A percentile compares a stretch with the other conserved stretches of the same genome.
phyloP scores from a whole-genome alignment of 192 early-diverging fungal species.

The Coemansia sp. region DNA sequence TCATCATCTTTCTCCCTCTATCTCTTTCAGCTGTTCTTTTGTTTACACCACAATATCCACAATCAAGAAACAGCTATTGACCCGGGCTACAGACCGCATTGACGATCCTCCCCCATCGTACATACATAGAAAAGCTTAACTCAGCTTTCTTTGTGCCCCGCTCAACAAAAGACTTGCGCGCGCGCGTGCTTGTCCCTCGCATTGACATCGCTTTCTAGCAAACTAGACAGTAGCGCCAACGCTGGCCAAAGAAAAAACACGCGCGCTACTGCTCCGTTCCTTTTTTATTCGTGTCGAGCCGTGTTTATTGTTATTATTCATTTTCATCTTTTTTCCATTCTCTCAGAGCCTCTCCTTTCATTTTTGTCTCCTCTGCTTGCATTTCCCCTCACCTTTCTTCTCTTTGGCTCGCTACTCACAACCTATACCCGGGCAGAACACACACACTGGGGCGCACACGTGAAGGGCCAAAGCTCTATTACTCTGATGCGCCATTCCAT shows the following conservation, averaged over 20 bases:
- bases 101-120: background rate
- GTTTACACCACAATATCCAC: background rate
- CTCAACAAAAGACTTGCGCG: background rate
- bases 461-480: slow-evolving; percentile 1
- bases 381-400: background rate
- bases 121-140: background rate
- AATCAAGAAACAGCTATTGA: background rate
- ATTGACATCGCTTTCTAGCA: background rate
- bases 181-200: background rate
- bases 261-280: background rate
- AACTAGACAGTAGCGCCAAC: slow-evolving; percentile 29
- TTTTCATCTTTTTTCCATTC: background rate
- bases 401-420: background rate
- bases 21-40: background rate
- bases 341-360: background rate
- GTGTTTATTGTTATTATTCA: slow-evolving; percentile 4
- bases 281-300: background rate
- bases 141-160: background rate
- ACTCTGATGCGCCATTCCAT: slow-evolving; percentile 8
- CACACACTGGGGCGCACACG: background rate
- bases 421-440: background rate
- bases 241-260: slow-evolving; percentile 5
- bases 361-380: too few species aligned
- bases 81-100: slow-evolving; percentile 4
- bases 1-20: background rate